Conservation (phyloP, 1,139 yeast species). For the Arxiozyma heterogenica region DNA sequence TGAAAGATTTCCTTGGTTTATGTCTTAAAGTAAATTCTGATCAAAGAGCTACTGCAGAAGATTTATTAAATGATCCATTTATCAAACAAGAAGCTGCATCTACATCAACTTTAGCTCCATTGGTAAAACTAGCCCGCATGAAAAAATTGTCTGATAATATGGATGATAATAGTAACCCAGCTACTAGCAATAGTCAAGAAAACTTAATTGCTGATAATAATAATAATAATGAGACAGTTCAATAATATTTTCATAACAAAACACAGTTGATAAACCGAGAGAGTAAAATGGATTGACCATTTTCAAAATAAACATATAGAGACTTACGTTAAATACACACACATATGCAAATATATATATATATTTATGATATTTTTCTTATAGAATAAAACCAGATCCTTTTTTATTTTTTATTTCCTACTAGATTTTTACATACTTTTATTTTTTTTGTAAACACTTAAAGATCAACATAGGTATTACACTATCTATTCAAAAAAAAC, state of each 20-base stretch:
- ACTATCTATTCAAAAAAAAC: too few relatives aligned
- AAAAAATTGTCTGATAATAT: constrained; percentile 53
- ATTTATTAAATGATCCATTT: constrained; percentile 64
- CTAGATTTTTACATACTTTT: too few relatives aligned
- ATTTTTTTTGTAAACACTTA: too few relatives aligned
- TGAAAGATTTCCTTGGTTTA: constrained; percentile 65
- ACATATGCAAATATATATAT: too few relatives aligned
- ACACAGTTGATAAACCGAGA: neutral
- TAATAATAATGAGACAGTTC: constrained; percentile 1
- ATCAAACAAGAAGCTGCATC: constrained; percentile 58
- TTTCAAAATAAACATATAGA: neutral
- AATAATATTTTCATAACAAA: too few relatives aligned
- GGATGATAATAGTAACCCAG: constrained; percentile 4
- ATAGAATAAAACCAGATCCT: neutral
- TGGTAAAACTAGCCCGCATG: constrained; percentile 79
- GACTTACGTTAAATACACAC: neutral
- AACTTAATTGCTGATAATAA: constrained; percentile 30
- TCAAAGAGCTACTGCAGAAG: constrained; percentile 71
- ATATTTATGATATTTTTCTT: too few relatives aligned
- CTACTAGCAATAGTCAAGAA: neutral
- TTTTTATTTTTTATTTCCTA: neutral
- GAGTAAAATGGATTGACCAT: neutral
- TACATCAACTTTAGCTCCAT: constrained; percentile 68
- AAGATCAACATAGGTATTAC: too few relatives aligned
- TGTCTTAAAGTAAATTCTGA: constrained; percentile 81